Conservation (phyloP, 2,329 filamentous ascomycete genomes). For the Penicillium concentricum region DNA sequence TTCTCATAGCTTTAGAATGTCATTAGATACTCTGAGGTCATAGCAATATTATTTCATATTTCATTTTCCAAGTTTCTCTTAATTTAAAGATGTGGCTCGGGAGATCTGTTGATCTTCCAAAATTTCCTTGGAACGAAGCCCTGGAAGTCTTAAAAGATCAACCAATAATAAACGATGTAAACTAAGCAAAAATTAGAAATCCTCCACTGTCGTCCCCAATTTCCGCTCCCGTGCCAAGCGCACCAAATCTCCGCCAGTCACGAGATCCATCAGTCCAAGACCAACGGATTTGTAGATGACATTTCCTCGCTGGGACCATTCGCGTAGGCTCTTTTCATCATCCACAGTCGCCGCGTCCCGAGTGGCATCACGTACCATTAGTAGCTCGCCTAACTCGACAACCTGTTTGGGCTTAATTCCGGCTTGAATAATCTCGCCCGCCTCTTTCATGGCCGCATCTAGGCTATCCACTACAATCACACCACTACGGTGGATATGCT, state of each 20-base stretch:
- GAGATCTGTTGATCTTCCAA: conserved; percentile 6
- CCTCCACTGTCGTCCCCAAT: conserved; percentile 52
- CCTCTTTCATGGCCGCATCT: conserved; percentile 75
- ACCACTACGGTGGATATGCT: conserved; percentile 57
- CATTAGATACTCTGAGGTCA: not conserved
- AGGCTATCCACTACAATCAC: conserved; percentile 67
- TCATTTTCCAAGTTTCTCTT: not conserved
- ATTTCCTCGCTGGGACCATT: conserved; percentile 63
- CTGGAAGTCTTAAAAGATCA: not conserved
- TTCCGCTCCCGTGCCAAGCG: conserved; percentile 55
- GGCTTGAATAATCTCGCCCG: conserved; percentile 82
- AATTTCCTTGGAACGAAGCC: not conserved
- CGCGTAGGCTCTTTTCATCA: conserved; percentile 47
- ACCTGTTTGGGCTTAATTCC: conserved; percentile 71
- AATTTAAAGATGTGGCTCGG: not conserved
- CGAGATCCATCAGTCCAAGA: conserved; percentile 66
- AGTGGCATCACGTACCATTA: conserved; percentile 61
- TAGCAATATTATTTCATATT: not conserved
- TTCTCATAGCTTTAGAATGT: not conserved
- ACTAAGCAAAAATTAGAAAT: conserved; percentile 35
- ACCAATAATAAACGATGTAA: conserved; percentile 1
- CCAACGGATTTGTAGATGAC: conserved; percentile 71
- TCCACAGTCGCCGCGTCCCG: conserved; percentile 32
- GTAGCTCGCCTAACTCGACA: conserved; percentile 81
- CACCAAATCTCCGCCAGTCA: conserved; percentile 60